phyloP scores from a whole-genome alignment of 805 yeast species.

The Candida tibetensis region DNA sequence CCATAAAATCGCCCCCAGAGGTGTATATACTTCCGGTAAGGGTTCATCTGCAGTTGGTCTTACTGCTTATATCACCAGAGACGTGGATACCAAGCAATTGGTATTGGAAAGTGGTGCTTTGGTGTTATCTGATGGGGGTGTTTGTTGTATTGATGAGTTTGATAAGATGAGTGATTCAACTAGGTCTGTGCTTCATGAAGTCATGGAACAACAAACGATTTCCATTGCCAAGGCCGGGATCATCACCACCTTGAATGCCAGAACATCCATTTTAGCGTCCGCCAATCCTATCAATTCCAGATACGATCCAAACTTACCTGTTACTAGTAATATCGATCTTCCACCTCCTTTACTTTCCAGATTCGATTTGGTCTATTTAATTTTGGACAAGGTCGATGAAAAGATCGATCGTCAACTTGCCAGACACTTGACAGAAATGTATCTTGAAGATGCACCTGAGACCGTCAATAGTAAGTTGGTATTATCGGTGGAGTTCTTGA shows the following conservation, averaged over 20 bases:
- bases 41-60: conserved; percentile 99
- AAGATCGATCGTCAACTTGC: conserved; percentile 82
- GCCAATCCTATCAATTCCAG: conserved; percentile 97
- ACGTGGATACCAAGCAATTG: conserved; percentile 86
- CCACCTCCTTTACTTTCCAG: conserved; percentile 96
- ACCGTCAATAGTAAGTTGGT: conserved; percentile 66
- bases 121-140: conserved; percentile 95
- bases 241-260: conserved; percentile 92
- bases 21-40: conserved; percentile 96
- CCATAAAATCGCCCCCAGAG: conserved; percentile 96
- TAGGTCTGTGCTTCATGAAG: conserved; percentile 93
- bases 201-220: conserved; percentile 98
- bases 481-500: conserved; percentile 82
- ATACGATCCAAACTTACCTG: conserved; percentile 92
- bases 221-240: conserved; percentile 98
- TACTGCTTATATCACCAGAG: conserved; percentile 95
- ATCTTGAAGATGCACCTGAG: conserved; percentile 81
- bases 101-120: conserved; percentile 96
- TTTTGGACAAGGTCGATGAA: conserved; percentile 91
- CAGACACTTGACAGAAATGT: conserved; percentile 84
- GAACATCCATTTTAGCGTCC: conserved; percentile 93
- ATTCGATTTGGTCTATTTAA: conserved; percentile 89
- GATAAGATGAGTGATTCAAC: conserved; percentile 97
- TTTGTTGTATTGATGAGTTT: conserved; percentile 97
- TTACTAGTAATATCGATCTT: conserved; percentile 89